Evolutionary conservation across 1,284 basidiomycete species (phyloP).

Genomic region (Rhodotorula mucilaginosa): DNA sequence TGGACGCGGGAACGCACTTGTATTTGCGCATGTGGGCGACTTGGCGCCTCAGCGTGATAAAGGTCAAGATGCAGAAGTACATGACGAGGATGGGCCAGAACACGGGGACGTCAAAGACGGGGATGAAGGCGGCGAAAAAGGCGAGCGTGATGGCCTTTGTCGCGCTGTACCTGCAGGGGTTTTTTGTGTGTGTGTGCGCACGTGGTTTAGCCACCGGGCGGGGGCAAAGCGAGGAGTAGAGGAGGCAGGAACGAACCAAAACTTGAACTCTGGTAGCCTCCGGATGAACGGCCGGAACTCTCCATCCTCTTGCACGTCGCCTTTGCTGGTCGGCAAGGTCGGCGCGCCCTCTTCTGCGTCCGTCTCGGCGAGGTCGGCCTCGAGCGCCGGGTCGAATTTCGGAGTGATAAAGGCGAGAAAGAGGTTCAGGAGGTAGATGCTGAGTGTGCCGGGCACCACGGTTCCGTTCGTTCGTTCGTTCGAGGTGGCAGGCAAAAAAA

Average conservation of each 20-base stretch:
- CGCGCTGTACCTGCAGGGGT: slow-evolving; percentile 70
- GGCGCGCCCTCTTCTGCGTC: slow-evolving; percentile 92
- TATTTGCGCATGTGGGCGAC: slow-evolving; percentile 93
- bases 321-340: slow-evolving; percentile 48
- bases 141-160: slow-evolving; percentile 84
- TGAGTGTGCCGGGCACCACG: neutral
- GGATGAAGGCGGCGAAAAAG: slow-evolving; percentile 71
- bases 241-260: slow-evolving; percentile 63
- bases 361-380: slow-evolving; percentile 87
- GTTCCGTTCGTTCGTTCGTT: neutral
- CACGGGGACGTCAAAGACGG: slow-evolving; percentile 86
- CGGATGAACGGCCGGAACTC: slow-evolving; percentile 97
- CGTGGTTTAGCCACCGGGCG: neutral
- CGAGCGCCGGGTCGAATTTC: slow-evolving; percentile 91
- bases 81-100: slow-evolving; percentile 97
- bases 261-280: slow-evolving; percentile 92
- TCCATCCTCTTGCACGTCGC: slow-evolving; percentile 60
- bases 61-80: slow-evolving; percentile 50
- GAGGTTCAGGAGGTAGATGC: slow-evolving; percentile 83
- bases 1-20: slow-evolving; percentile 61
- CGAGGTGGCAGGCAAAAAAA: neutral
- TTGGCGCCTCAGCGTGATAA: slow-evolving; percentile 51
- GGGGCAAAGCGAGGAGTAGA: too few relatives aligned
- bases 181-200: slow-evolving; percentile 38
- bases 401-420: slow-evolving; percentile 69